phyloP scores from a whole-genome alignment of 192 early-diverging fungal genomes.

The Chytriomyces hyalinus region DNA sequence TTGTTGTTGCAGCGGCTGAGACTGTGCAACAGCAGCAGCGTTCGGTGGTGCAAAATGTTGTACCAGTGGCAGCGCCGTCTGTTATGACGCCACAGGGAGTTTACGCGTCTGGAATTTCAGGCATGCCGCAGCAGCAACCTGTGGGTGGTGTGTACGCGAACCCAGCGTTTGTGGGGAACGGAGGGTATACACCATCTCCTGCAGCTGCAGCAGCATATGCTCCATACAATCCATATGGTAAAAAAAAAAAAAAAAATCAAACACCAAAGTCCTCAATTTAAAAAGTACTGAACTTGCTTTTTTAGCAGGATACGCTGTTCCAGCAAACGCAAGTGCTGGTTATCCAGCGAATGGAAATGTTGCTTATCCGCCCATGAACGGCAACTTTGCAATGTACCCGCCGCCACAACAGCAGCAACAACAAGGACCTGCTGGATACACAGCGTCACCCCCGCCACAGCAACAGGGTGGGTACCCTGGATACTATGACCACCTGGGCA shows the following conservation, averaged over 20 bases:
- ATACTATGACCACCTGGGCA: conserved; percentile 5
- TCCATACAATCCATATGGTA: background rate
- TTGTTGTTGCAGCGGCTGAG: no score
- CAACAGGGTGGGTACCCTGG: conserved; percentile 1
- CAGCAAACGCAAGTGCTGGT: background rate
- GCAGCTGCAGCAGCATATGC: background rate
- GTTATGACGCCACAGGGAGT: no score
- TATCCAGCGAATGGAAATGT: background rate
- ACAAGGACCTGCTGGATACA: background rate
- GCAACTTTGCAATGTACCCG: background rate
- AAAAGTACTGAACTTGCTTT: background rate
- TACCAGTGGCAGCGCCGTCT: no score
- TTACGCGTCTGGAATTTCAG: no score
- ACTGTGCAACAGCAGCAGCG: no score
- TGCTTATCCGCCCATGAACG: background rate
- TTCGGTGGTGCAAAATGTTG: no score
- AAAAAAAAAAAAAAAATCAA: background rate
- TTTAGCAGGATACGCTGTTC: background rate
- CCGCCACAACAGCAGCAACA: background rate
- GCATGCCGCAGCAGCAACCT: no score
- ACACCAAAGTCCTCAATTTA: background rate
- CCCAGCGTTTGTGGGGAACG: background rate
- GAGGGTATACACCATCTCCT: background rate
- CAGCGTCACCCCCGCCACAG: background rate
- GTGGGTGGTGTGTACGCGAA: no score